Percentiles rank a stretch among this genome's conserved stretches.
Conservation (phyloP, 75 land plant species). For the Picea sitchensis region DNA sequence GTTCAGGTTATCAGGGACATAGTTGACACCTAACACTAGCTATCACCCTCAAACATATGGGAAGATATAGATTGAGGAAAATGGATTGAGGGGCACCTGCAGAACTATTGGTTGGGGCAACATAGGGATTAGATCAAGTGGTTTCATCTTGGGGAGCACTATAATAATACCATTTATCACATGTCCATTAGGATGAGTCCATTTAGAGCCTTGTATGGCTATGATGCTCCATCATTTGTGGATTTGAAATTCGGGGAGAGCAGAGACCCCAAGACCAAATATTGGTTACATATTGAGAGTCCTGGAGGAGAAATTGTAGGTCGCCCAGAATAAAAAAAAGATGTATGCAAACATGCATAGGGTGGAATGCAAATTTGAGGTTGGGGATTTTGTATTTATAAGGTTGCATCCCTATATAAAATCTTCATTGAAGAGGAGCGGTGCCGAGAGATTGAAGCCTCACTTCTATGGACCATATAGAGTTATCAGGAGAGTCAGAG, state of each 20-base stretch:
- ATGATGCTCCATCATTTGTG: neutral
- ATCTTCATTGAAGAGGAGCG: too few relatives aligned
- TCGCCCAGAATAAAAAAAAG: neutral
- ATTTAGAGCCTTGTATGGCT: slow-evolving; percentile 3
- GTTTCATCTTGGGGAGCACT: neutral
- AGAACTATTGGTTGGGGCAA: neutral
- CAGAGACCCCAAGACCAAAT: neutral
- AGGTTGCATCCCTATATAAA: neutral
- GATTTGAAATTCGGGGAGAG: neutral
- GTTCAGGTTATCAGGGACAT: neutral
- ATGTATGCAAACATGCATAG: neutral
- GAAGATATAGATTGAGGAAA: neutral
- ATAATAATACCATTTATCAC: neutral
- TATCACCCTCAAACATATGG: slow-evolving; percentile 11
- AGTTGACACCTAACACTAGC: neutral
- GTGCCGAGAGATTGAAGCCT: too few relatives aligned
- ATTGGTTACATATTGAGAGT: neutral
- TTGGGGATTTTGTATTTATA: neutral
- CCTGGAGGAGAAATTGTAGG: neutral
- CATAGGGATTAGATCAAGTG: neutral
- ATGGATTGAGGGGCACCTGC: slow-evolving; percentile 7
- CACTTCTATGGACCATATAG: neutral
- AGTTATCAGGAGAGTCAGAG: neutral
- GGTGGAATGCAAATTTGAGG: neutral
- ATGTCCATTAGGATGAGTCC: neutral